These are phyloP conservation scores for Globisporangium polare DNA, from an alignment of 352 stramenopile species.

Conservation along the genomic window DNA sequence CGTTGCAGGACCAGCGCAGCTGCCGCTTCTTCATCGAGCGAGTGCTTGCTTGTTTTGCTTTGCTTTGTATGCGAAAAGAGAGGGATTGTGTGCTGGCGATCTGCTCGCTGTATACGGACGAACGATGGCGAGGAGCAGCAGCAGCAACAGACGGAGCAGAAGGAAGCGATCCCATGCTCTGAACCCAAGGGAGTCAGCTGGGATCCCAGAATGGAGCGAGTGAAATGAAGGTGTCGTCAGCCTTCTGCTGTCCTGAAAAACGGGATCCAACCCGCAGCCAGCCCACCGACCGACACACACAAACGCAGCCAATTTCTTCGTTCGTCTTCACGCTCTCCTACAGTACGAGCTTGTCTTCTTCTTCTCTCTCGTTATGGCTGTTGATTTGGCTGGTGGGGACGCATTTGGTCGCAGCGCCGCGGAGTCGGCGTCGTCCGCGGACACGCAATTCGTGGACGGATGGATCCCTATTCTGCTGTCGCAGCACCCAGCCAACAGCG, in stretches of 20 bases:
- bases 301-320: neutral
- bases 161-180: neutral
- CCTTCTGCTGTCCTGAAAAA: no score
- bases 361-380: neutral
- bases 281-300: neutral
- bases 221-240: no score
- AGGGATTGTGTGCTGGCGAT: neutral
- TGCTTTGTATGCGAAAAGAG: no score
- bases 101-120: neutral
- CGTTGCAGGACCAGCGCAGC: neutral
- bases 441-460: neutral
- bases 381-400: neutral
- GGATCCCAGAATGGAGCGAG: neutral
- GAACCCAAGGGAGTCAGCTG: constrained; percentile 1
- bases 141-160: neutral
- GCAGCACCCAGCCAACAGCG: neutral
- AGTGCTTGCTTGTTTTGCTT: neutral
- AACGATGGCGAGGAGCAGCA: neutral
- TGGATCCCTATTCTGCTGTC: neutral
- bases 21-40: neutral
- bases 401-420: neutral
- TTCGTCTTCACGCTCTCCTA: neutral
- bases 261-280: no score
- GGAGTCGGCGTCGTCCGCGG: neutral
- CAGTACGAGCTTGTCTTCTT: neutral